A percentile compares a stretch with the other conserved stretches of the same genome.
phyloP scores from a whole-genome alignment of 164 flowering plant species.

The Liriodendron chinense region DNA sequence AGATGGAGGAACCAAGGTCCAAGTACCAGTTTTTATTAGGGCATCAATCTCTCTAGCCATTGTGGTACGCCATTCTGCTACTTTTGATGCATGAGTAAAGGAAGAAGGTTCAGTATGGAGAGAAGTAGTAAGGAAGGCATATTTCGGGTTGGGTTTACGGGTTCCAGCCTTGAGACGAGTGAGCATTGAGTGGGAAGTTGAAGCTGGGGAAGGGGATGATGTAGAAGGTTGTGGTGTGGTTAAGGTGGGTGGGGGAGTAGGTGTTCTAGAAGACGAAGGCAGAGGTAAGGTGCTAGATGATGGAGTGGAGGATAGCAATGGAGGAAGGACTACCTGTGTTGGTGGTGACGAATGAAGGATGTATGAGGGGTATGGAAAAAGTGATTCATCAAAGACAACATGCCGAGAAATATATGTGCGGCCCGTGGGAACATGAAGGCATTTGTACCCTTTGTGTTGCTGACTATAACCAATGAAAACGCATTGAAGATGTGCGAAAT shows the following conservation, averaged over 20 bases:
- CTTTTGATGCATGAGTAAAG: neutral
- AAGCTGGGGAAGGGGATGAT: too few species aligned
- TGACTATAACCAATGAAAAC: conserved; percentile 12
- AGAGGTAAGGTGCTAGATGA: too few species aligned
- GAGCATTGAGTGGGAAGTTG: neutral
- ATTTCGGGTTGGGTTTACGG: neutral
- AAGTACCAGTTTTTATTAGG: conserved; percentile 3
- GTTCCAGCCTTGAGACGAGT: neutral
- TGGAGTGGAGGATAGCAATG: neutral
- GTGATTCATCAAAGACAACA: conserved; percentile 12
- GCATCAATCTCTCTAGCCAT: conserved; percentile 7
- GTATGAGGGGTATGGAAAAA: neutral
- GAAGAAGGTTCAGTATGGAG: neutral
- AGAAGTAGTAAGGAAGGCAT: neutral
- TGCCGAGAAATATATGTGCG: neutral
- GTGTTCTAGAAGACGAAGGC: too few species aligned
- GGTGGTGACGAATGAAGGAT: neutral
- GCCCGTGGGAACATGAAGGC: neutral
- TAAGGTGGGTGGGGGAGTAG: too few species aligned
- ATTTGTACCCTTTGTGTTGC: conserved; percentile 3
- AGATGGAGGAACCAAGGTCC: conserved; percentile 2
- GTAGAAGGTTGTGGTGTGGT: too few species aligned
- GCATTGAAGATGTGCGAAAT: neutral
- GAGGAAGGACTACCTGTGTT: neutral
- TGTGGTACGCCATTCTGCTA: neutral